Evolutionary conservation across 306 rosid species (phyloP).

Genomic region (Medicago lupulina): DNA sequence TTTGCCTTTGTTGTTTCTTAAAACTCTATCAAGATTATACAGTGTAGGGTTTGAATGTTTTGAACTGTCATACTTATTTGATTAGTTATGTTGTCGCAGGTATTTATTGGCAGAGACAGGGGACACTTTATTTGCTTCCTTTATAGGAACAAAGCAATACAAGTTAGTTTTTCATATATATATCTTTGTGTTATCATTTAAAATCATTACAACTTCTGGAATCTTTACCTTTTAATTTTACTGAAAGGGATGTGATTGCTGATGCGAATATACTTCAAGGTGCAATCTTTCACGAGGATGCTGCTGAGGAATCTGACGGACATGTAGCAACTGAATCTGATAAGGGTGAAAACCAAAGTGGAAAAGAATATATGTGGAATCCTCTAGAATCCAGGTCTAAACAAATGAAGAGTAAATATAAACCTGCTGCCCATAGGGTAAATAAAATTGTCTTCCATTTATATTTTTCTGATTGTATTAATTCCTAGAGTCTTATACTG

Average conservation of each 20-base stretch:
- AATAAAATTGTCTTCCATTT: constrained; percentile 25
- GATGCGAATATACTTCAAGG: constrained; percentile 99
- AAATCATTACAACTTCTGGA: constrained; percentile 36
- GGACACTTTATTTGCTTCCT: constrained; percentile 97
- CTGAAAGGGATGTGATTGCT: constrained; percentile 84
- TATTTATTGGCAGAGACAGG: constrained; percentile 97
- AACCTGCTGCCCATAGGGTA: constrained; percentile 98
- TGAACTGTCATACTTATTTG: constrained; percentile 14
- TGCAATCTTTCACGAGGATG: constrained; percentile 95
- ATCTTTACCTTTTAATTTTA: constrained; percentile 45
- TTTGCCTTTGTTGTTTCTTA: constrained; percentile 19
- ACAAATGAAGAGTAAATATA: constrained; percentile 62
- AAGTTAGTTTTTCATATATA: constrained; percentile 59
- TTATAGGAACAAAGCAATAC: constrained; percentile 95
- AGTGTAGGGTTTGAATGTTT: constrained; percentile 24
- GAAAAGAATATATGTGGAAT: constrained; percentile 71
- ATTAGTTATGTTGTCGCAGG: constrained; percentile 55
- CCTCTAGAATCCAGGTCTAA: constrained; percentile 75
- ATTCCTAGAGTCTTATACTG: constrained; percentile 14
- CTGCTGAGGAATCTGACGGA: constrained; percentile 57
- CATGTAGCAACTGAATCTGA: constrained; percentile 46
- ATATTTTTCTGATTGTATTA: constrained; percentile 2
- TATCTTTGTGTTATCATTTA: constrained; percentile 29
- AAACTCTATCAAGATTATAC: neutral
- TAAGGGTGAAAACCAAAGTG: constrained; percentile 56